Conservation (phyloP, 768 basidiomycete genomes). For the Phanerodontia chrysosporium region DNA sequence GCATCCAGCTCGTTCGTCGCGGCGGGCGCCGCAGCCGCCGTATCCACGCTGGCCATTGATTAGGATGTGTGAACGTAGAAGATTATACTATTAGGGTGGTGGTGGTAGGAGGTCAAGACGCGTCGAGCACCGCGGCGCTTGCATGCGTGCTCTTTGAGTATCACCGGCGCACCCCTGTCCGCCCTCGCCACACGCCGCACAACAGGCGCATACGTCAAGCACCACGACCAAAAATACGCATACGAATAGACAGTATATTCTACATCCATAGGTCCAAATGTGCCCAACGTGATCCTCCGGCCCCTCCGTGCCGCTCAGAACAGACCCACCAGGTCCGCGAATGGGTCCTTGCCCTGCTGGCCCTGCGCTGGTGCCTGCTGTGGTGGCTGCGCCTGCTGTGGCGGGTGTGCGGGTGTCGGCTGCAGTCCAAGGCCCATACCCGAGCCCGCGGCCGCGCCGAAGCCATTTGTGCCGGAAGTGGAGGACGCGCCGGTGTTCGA, state of each 20-base stretch:
- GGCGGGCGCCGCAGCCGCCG: neutral
- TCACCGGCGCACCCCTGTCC: neutral
- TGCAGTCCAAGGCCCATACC: constrained; percentile 11
- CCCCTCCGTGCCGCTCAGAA: constrained; percentile 38
- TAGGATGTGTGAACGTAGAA: no score
- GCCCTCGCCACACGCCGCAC: neutral
- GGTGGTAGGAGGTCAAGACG: neutral
- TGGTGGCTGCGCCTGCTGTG: constrained; percentile 20
- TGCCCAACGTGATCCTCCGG: neutral
- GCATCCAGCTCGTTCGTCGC: neutral
- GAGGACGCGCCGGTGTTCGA: neutral
- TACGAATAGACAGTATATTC: neutral
- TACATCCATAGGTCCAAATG: constrained; percentile 4
- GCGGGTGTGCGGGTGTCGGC: constrained; percentile 13
- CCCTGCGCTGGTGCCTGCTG: constrained; percentile 32
- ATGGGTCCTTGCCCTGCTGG: constrained; percentile 77
- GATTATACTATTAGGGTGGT: neutral
- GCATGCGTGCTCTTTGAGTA: neutral
- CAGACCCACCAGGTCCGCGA: constrained; percentile 75
- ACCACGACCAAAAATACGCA: neutral
- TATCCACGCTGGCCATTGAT: neutral
- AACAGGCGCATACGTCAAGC: neutral
- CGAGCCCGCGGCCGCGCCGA: constrained; percentile 7
- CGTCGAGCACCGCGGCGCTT: neutral
- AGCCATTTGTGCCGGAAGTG: neutral